Evolutionary conservation across 139 green algal species (phyloP), one percentile per base, ranked within the genome.

Genomic region (Auxenochlorella protothecoides): DNA sequence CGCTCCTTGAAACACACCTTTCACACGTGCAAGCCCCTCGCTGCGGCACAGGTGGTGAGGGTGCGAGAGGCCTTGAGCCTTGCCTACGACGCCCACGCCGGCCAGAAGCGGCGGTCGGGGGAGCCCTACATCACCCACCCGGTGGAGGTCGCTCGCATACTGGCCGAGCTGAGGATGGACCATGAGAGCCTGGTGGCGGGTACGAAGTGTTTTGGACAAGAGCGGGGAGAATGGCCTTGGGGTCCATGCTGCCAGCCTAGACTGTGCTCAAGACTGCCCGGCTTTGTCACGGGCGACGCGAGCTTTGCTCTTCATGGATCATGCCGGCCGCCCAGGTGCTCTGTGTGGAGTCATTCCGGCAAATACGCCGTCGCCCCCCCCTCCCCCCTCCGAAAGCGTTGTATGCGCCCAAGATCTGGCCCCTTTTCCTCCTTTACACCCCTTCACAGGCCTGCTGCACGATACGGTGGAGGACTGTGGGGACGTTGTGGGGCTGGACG

Each of bases 121-220:
- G 91, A 97, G 76, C 87, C 91, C 3, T 97, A 90, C 75, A 91
- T 97, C 68, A 96, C 90, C 2, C 91, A 97, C 73, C 91, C 91
- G 44, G 89, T 96, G 56, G 91, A 92, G 71, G 91, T 97, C 3
- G 82, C 86, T n/a, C 60, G 75, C 53, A 94, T 96, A 53, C 78
- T 96, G 55, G 90, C 83, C 2, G 83, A 90, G 59, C 78, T 91
- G 62, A 65, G 74, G 44, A 87, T 91, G 80, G 90, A 95, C 74
- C 74, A 73, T 44, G 89, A 93, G 70, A 88, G 78, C 10, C 68
- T 96, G 10, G 79, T 85, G 64, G 83, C 83, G 11, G 77, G 67
- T 81, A 52, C 13, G 76, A 44, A 44, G 27, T 44, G 27, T 44
- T 44, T 44, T 44, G 27, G 27, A 44, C 27, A 44, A 44, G 27